A percentile compares a stretch with the other conserved stretches of the same genome.
These are phyloP conservation scores for Boletus rubroflammeus DNA, from an alignment of 768 basidiomycete genomes.

Conservation along the genomic window DNA sequence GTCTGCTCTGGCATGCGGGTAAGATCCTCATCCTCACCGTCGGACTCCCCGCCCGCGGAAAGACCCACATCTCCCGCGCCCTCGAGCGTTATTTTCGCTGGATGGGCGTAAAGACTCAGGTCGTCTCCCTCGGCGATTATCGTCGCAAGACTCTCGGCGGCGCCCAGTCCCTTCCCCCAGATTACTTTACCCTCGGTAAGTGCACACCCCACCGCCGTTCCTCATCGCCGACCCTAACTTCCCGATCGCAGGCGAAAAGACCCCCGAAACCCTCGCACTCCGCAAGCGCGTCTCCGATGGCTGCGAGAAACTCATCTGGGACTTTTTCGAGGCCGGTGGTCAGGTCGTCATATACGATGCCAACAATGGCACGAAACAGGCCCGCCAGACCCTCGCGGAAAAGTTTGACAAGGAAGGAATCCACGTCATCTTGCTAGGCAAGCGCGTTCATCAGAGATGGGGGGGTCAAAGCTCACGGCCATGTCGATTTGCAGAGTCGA, in stretches of 20 bases:
- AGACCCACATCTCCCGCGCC: slow-evolving; percentile 94
- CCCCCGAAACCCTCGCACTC: slow-evolving; percentile 73
- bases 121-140: slow-evolving; percentile 94
- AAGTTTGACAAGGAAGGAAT: slow-evolving; percentile 84
- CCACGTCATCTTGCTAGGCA: slow-evolving; percentile 92
- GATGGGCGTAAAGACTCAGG: slow-evolving; percentile 96
- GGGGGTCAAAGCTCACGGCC: slow-evolving; percentile 1
- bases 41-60: slow-evolving; percentile 90
- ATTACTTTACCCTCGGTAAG: slow-evolving; percentile 86
- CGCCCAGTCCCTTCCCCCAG: slow-evolving; percentile 80
- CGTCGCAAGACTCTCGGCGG: slow-evolving; percentile 86
- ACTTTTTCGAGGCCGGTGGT: slow-evolving; percentile 82
- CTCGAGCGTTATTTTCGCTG: slow-evolving; percentile 97
- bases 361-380: slow-evolving; percentile 78
- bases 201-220: background rate
- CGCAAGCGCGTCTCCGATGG: slow-evolving; percentile 70
- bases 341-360: slow-evolving; percentile 99
- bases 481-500: slow-evolving; percentile 55
- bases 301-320: slow-evolving; percentile 87
- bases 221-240: background rate
- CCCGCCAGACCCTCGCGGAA: slow-evolving; percentile 69
- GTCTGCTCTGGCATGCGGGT: slow-evolving; percentile 86
- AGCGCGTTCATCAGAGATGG: slow-evolving; percentile 14
- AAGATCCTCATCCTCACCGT: slow-evolving; percentile 93
- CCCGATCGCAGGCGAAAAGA: slow-evolving; percentile 62